Percentiles rank a stretch among this genome's conserved stretches.
Conservation (phyloP, 1,284 basidiomycete species). For the Waitea zeae region DNA sequence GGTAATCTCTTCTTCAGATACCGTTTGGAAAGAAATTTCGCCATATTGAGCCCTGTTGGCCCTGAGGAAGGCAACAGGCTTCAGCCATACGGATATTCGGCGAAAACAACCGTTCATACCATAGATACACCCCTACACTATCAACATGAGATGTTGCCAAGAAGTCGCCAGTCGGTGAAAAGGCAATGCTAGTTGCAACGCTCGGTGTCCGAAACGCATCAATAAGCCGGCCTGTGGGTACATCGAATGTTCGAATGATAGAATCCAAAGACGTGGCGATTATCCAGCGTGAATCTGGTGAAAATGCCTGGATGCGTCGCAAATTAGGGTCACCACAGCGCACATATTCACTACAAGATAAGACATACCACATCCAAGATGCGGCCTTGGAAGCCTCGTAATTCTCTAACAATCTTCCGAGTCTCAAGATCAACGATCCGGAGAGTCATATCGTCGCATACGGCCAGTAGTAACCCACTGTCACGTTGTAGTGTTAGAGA, state of each 20-base stretch:
- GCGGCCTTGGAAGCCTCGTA: slow-evolving; percentile 65
- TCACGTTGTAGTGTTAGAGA: slow-evolving; percentile 72
- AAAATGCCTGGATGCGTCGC: slow-evolving; percentile 50
- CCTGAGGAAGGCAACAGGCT: slow-evolving; percentile 25
- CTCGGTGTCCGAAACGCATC: slow-evolving; percentile 87
- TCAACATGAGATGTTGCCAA: slow-evolving; percentile 91
- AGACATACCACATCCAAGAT: slow-evolving; percentile 66
- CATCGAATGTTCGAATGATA: slow-evolving; percentile 88
- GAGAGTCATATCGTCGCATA: slow-evolving; percentile 77
- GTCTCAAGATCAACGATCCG: slow-evolving; percentile 90
- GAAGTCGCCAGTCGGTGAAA: slow-evolving; percentile 94
- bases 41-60: slow-evolving; percentile 91
- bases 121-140: slow-evolving; percentile 86
- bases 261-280: slow-evolving; percentile 82
- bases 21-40: slow-evolving; percentile 68
- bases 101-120: slow-evolving; percentile 45
- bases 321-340: background rate
- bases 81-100: no score
- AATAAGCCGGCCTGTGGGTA: slow-evolving; percentile 84
- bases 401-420: slow-evolving; percentile 69
- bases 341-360: background rate
- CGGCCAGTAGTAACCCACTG: slow-evolving; percentile 70
- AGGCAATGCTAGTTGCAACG: slow-evolving; percentile 79
- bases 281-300: slow-evolving; percentile 89
- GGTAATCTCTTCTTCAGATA: slow-evolving; percentile 59